Base-by-base conservation (phyloP, 148 eudicot genomes). In the Camellia sinensis region DNA sequence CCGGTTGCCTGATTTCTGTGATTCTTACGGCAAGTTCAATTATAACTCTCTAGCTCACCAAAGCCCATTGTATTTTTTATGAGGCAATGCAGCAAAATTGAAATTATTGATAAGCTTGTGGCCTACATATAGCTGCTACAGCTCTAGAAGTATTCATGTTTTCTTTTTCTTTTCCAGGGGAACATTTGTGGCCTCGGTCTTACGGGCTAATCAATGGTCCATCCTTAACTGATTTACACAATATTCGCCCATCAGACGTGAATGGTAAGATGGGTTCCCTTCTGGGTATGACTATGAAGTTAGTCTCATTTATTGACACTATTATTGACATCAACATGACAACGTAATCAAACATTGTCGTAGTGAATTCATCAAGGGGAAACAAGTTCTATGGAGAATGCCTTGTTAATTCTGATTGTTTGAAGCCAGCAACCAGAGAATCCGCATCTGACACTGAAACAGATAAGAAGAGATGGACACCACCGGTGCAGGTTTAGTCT, bases 151-250 rank as follows among this genome's bases (percentile, higher is more conserved):
- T 54, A 56, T 40, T 78, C 37, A 53, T 45, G 62, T 46, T 50
- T 71, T 73, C 29, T 10, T 1, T 15, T 43, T 15, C 14, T 61
- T 75, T 64, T 74, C 46, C 82, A 89, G 92, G 90, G 80, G 92
- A 89, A 71, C 92, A 89, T 83, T 81, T 89, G 10, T 89, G 92
- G 92, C 92, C 92, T 71, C 87, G 86, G 48, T 89, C 89, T 5
- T 89, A 82, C 66, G 92, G 92, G 75, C 63, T 87, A 72, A 82
- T 64, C 37, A 73, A 48, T n/a, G 60, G 87, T 53, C 86, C 86
- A 74, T 79, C 86, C 69, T 81, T 89, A 52, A 84, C 89, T 76
- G 90, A 89, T 88, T 77, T 89, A 81, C 87, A 89, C 80, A 89
- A 89, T 78, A 87, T 89, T 43, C 92, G 87, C 66, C 90, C 92